phyloP scores from a whole-genome alignment of 768 basidiomycete genomes.

The Lepiota brunneoincarnata region DNA sequence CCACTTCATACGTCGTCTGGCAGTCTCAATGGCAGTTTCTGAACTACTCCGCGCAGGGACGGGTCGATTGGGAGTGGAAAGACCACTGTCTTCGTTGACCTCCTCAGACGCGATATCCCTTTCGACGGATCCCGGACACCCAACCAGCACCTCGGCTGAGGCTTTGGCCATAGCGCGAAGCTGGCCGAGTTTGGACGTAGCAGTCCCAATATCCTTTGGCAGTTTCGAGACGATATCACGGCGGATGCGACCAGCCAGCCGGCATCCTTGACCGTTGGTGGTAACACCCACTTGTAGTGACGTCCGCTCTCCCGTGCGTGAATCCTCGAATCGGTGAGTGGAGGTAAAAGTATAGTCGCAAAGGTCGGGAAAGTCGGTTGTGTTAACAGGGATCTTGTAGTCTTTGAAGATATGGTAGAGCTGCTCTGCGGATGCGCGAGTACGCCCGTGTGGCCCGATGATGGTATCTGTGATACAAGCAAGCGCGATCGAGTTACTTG shows the following conservation, averaged over 20 bases:
- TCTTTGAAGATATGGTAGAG: constrained; percentile 55
- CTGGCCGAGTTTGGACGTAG: constrained; percentile 70
- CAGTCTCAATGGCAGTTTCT: constrained; percentile 42
- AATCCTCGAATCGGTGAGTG: constrained; percentile 74
- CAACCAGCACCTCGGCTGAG: constrained; percentile 18
- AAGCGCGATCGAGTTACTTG: constrained; percentile 34
- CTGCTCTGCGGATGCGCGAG: constrained; percentile 48
- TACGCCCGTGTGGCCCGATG: constrained; percentile 39
- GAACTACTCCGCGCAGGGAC: constrained; percentile 47
- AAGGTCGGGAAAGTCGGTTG: constrained; percentile 81
- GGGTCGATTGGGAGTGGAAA: constrained; percentile 66
- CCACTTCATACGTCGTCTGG: constrained; percentile 81
- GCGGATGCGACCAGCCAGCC: constrained; percentile 74
- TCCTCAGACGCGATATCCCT: constrained; percentile 38
- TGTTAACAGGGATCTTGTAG: constrained; percentile 73
- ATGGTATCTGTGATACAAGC: constrained; percentile 85
- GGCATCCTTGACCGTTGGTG: constrained; percentile 89
- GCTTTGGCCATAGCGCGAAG: constrained; percentile 57
- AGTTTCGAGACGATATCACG: constrained; percentile 80
- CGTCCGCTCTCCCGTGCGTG: constrained; percentile 39
- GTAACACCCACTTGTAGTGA: constrained; percentile 79
- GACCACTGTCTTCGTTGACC: constrained; percentile 49
- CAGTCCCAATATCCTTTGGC: constrained; percentile 68
- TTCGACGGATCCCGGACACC: constrained; percentile 14
- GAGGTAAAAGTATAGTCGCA: constrained; percentile 91